phyloP scores from a whole-genome alignment of 306 rosid genomes.

The Benincasa hispida region DNA sequence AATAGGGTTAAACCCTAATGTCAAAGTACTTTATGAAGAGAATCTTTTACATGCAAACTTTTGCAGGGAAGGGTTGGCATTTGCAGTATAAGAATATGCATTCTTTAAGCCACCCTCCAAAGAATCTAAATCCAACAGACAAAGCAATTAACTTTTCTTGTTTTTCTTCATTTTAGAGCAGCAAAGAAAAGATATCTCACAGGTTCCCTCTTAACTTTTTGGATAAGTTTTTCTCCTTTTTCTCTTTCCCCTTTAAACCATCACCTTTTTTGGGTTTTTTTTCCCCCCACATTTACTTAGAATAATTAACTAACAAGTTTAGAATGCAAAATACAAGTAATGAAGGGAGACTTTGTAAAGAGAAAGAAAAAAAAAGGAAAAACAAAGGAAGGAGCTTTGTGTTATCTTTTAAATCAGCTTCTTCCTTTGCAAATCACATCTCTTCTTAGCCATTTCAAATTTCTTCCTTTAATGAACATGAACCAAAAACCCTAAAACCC shows the following conservation, averaged over 20 bases:
- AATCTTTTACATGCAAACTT: background rate
- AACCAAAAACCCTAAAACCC: constrained; percentile 12
- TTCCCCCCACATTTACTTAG: background rate
- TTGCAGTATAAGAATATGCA: constrained; percentile 3
- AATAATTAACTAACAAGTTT: constrained; percentile 4
- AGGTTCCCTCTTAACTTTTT: constrained; percentile 1
- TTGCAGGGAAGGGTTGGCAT: background rate
- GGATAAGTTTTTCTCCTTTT: background rate
- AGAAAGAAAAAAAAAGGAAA: background rate
- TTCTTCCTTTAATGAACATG: background rate
- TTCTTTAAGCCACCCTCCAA: constrained; percentile 7
- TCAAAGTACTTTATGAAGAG: background rate
- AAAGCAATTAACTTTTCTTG: constrained; percentile 10
- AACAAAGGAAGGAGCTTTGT: background rate
- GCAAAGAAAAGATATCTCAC: background rate
- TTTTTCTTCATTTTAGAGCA: background rate
- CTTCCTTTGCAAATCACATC: background rate
- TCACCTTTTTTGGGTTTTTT: background rate
- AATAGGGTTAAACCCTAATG: background rate
- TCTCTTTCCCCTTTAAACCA: background rate
- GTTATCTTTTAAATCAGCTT: background rate
- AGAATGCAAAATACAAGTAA: background rate
- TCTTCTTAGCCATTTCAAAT: background rate
- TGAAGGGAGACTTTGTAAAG: background rate
- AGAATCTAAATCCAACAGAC: constrained; percentile 28